Base-by-base conservation (phyloP, 768 basidiomycete species). In the Pleurotus cornucopiae region DNA sequence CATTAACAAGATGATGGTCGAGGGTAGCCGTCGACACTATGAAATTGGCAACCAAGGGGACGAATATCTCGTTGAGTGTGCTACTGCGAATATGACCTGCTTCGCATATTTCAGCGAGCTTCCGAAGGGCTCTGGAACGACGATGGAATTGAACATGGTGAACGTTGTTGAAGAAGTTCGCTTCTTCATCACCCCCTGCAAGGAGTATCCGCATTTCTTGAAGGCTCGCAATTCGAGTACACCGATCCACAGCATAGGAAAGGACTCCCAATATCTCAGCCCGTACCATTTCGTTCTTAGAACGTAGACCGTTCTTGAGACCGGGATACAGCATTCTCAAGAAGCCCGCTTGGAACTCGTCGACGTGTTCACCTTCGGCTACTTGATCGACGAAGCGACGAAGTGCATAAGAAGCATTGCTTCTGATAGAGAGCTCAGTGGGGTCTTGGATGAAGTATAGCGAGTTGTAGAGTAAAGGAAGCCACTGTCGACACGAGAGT, bases 111-210 rank as follows among this genome's bases (percentile, higher is more conserved):
- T 94, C 94, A 4, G 83, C 84, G 16, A 98, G 80, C n/a, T 93
- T 79, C 12, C 90, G 82, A 25, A 97, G 76, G 2, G 96, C 95
- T 57, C 96, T 75, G 1, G 86, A 85, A 20, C 96, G 85, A 60
- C 95, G 84, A 68, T 98, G 95, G 2, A 88, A 73, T 70, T 99
- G 97, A 44, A 98, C 83, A 66, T 99, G 97, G 53, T 89, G 83
- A 47, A 98, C 84, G 69, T 99, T 99, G 76, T 87, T 88, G 81
- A 99, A 98, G 74, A 98, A 95, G 66, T 89, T 94, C 30, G 93
- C 94, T 69, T 99, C 96, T 48, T 90, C 87, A 65, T 98, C 94
- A 1, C 92, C 95, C 14, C 78, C 84, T 6, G 90, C 91, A 30
- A 98, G 78, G 5, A 98, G 71, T 9, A 85, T 78, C 20, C 74